These are phyloP conservation scores for Alternaria alternata DNA, from an alignment of 2,329 filamentous ascomycete genomes.

Conservation along the genomic window DNA sequence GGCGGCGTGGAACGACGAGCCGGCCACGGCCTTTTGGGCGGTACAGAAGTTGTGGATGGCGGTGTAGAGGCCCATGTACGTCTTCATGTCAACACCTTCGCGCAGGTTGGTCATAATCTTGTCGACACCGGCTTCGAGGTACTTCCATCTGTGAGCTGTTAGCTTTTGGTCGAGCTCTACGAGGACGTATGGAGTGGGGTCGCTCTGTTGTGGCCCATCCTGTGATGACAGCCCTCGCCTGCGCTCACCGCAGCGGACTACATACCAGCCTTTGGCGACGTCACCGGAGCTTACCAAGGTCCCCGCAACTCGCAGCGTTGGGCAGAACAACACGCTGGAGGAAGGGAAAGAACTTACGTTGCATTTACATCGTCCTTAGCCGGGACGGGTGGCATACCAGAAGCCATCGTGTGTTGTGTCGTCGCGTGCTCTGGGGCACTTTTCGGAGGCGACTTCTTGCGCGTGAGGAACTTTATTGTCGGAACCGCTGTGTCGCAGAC, in stretches of 20 bases:
- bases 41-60: conserved; percentile 99
- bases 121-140: conserved; percentile 85
- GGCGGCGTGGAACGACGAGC: conserved; percentile 55
- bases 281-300: not conserved
- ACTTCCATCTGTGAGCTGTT: conserved; percentile 75
- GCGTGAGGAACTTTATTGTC: conserved; percentile 40
- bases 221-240: not conserved
- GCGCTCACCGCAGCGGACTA: not conserved
- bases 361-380: conserved; percentile 67
- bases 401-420: conserved; percentile 39
- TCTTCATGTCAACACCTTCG: conserved; percentile 91
- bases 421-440: conserved; percentile 47
- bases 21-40: conserved; percentile 88
- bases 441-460: conserved; percentile 46
- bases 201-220: not conserved
- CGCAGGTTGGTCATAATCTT: conserved; percentile 94
- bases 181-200: not conserved
- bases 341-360: conserved; percentile 60
- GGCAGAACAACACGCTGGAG: not conserved
- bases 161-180: conserved; percentile 13
- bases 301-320: not conserved
- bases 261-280: not conserved
- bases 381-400: conserved; percentile 55
- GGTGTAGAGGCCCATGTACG: conserved; percentile 98
- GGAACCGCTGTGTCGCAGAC: conserved; percentile 15